phyloP scores from a whole-genome alignment of 2,329 filamentous ascomycete species.

The Neofusicoccum ribis region DNA sequence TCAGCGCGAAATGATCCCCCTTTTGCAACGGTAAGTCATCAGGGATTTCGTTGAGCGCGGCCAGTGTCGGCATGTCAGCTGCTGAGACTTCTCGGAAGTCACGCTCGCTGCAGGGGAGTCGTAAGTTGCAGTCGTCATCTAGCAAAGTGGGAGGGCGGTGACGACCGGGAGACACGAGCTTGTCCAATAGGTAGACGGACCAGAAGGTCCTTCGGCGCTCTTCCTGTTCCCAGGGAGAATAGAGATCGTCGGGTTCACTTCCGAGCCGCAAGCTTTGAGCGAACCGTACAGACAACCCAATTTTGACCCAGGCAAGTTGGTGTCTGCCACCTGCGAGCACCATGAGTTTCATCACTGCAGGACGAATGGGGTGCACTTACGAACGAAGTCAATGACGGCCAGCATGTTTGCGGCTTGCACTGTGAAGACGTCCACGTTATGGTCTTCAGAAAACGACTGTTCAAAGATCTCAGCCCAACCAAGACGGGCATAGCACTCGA shows the following conservation, averaged over 20 bases:
- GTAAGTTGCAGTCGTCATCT: slow-evolving; percentile 35
- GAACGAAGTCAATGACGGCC: slow-evolving; percentile 41
- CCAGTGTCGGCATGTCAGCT: background rate
- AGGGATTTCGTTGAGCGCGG: background rate
- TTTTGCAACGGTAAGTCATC: slow-evolving; percentile 24
- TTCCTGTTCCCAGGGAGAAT: slow-evolving; percentile 28
- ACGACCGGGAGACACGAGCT: slow-evolving; percentile 39
- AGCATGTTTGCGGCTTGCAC: slow-evolving; percentile 42
- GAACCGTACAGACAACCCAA: slow-evolving; percentile 35
- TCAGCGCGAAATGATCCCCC: slow-evolving; percentile 30
- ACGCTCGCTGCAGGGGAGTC: slow-evolving; percentile 34
- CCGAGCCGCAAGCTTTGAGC: slow-evolving; percentile 39
- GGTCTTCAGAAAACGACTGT: slow-evolving; percentile 34
- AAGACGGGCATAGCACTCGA: slow-evolving; percentile 31
- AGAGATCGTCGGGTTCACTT: slow-evolving; percentile 27
- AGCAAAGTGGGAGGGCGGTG: slow-evolving; percentile 36
- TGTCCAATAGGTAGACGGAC: slow-evolving; percentile 43
- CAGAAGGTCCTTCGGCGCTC: slow-evolving; percentile 41
- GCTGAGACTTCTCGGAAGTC: background rate
- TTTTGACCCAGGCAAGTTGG: slow-evolving; percentile 40
- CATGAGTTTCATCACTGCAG: background rate
- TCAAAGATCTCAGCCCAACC: slow-evolving; percentile 39
- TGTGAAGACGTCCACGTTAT: slow-evolving; percentile 34
- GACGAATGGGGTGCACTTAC: slow-evolving; percentile 25
- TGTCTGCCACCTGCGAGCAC: slow-evolving; percentile 30